These are phyloP conservation scores for Vicia faba DNA, from an alignment of 306 rosid species.

Conservation along the genomic window DNA sequence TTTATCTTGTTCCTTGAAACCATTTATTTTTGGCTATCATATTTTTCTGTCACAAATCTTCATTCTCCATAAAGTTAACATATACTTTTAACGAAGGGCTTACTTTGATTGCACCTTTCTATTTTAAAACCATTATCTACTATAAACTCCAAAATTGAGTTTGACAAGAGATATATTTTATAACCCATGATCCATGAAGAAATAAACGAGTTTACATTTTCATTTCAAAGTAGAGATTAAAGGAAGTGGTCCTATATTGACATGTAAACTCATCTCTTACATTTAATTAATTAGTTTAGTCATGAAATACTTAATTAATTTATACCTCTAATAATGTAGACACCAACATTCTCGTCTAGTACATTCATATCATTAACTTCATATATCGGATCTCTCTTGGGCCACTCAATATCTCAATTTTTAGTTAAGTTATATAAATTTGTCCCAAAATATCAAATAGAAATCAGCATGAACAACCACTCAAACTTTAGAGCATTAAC, in stretches of 20 bases:
- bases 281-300: slow-evolving; percentile 11
- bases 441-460: slow-evolving; percentile 18
- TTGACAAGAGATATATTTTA: no score
- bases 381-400: no score
- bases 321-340: slow-evolving; percentile 36
- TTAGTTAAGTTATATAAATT: slow-evolving; percentile 30
- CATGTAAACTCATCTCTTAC: slow-evolving; percentile 19
- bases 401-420: no score
- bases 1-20: no score
- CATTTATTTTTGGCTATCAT: no score
- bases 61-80: no score
- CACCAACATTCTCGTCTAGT: slow-evolving; percentile 37
- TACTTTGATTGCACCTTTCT: no score
- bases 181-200: no score
- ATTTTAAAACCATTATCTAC: no score
- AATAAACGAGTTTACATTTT: neutral
- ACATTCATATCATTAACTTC: slow-evolving; percentile 33
- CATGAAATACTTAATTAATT: slow-evolving; percentile 17
- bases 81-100: no score
- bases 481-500: slow-evolving; percentile 31
- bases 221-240: slow-evolving; percentile 6
- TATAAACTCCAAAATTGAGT: no score
- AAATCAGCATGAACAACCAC: slow-evolving; percentile 26
- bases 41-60: no score
- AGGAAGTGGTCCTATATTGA: slow-evolving; percentile 21